Conservation (phyloP, 176 grass and related monocot genomes). For the Phragmites australis region DNA sequence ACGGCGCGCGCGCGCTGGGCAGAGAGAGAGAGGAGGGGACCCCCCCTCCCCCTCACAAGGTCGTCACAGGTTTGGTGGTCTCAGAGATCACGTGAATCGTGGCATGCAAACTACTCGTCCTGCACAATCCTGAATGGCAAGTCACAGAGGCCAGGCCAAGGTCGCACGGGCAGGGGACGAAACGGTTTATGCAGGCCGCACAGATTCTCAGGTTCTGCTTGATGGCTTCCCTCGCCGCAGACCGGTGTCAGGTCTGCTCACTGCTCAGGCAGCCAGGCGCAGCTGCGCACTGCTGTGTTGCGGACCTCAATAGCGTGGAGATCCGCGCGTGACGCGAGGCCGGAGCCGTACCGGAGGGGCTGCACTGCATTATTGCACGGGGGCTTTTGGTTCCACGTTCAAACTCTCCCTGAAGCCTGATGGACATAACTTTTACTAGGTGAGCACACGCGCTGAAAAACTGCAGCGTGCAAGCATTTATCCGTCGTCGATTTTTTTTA, state of each 20-base stretch:
- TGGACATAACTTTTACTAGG: background rate
- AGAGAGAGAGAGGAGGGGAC: background rate
- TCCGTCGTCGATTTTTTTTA: background rate
- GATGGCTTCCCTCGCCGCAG: background rate
- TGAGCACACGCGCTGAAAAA: background rate
- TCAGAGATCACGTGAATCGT: background rate
- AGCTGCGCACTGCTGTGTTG: too few relatives aligned
- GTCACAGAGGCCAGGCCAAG: background rate
- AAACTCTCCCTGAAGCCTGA: background rate
- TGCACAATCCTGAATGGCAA: background rate
- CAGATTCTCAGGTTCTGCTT: conserved; percentile 49
- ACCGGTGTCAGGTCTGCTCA: background rate
- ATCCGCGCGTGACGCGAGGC: too few relatives aligned
- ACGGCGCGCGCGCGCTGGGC: background rate
- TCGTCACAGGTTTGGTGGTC: background rate
- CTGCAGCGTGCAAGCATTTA: background rate
- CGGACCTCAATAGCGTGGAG: too few relatives aligned
- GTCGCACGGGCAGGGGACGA: background rate
- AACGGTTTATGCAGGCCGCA: conserved; percentile 37
- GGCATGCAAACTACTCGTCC: conserved; percentile 10
- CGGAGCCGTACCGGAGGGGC: too few relatives aligned
- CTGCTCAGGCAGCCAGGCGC: background rate
- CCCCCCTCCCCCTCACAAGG: background rate
- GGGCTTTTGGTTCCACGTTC: background rate
- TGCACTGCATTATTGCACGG: too few relatives aligned